Conservation (phyloP, 441 rosid species). For the Brassica balearica region DNA sequence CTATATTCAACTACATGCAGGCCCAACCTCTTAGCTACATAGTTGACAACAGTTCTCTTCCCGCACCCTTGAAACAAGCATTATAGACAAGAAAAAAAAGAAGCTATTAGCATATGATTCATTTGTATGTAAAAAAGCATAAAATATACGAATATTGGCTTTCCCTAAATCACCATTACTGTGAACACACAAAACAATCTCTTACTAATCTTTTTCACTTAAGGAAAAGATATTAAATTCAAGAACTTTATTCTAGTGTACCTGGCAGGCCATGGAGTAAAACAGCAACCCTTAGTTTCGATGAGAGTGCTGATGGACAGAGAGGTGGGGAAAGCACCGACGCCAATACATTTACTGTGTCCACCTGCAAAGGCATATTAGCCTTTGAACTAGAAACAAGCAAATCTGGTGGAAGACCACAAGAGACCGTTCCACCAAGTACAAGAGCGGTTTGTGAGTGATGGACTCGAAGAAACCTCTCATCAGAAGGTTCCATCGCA, state of each 20-base stretch:
- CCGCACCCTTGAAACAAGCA: constrained; percentile 73
- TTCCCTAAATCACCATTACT: too few relatives aligned
- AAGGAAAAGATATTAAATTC: too few relatives aligned
- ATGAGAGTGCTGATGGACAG: constrained; percentile 80
- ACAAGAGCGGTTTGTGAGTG: constrained; percentile 86
- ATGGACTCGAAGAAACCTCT: constrained; percentile 76
- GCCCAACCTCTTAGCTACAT: constrained; percentile 79
- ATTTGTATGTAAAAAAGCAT: constrained; percentile 6
- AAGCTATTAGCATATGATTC: constrained; percentile 27
- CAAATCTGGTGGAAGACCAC: constrained; percentile 81
- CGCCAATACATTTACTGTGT: constrained; percentile 69
- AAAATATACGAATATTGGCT: too few relatives aligned
- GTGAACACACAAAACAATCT: too few relatives aligned
- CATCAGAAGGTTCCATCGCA: constrained; percentile 90
- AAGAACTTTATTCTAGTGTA: too few relatives aligned
- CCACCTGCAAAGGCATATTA: constrained; percentile 69
- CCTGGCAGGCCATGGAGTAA: constrained; percentile 76
- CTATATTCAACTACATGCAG: constrained; percentile 93
- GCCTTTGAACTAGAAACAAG: constrained; percentile 58
- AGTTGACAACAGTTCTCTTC: constrained; percentile 85
- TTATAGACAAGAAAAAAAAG: constrained; percentile 9
- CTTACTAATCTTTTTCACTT: too few relatives aligned
- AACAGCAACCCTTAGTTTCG: constrained; percentile 90
- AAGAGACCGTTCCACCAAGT: constrained; percentile 84
- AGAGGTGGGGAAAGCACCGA: constrained; percentile 82